These are phyloP conservation scores for Cladophialophora immunda DNA, from an alignment of 2,329 filamentous ascomycete genomes.

Conservation along the genomic window DNA sequence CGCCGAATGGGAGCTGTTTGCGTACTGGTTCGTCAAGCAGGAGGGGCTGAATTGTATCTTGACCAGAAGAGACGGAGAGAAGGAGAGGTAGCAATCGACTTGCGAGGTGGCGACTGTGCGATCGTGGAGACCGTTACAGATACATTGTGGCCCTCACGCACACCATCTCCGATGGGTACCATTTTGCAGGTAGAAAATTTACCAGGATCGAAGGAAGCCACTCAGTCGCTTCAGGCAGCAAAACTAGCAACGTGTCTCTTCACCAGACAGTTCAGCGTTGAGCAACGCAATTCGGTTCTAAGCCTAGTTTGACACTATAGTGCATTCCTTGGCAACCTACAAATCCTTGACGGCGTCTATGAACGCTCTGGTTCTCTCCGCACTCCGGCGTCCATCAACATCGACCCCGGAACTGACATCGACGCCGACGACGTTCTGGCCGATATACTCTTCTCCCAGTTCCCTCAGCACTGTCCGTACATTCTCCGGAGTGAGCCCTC, in stretches of 20 bases:
- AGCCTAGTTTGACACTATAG: background rate
- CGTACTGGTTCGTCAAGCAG: conserved; percentile 61
- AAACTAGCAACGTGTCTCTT: too few relatives aligned
- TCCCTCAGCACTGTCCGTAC: conserved; percentile 71
- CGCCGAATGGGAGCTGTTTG: conserved; percentile 37
- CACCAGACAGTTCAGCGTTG: background rate
- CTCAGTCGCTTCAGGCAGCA: too few relatives aligned
- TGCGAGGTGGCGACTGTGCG: too few relatives aligned
- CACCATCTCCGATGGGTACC: too few relatives aligned
- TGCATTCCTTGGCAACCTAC: background rate
- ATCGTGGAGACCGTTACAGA: too few relatives aligned
- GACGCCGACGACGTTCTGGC: conserved; percentile 76
- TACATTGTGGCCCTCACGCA: too few relatives aligned
- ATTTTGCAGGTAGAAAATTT: too few relatives aligned
- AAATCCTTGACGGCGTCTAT: conserved; percentile 73
- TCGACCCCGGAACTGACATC: conserved; percentile 97
- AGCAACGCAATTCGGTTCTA: background rate
- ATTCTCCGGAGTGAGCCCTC: conserved; percentile 82
- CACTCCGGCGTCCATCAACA: conserved; percentile 78
- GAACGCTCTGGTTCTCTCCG: conserved; percentile 83
- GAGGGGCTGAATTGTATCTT: conserved; percentile 25
- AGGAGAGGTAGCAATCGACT: background rate
- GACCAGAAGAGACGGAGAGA: conserved; percentile 13
- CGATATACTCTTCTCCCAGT: conserved; percentile 62
- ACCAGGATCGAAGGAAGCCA: too few relatives aligned